Evolutionary conservation across 805 yeast species (phyloP).

Genomic region (Blastobotrys chiropterorum): DNA sequence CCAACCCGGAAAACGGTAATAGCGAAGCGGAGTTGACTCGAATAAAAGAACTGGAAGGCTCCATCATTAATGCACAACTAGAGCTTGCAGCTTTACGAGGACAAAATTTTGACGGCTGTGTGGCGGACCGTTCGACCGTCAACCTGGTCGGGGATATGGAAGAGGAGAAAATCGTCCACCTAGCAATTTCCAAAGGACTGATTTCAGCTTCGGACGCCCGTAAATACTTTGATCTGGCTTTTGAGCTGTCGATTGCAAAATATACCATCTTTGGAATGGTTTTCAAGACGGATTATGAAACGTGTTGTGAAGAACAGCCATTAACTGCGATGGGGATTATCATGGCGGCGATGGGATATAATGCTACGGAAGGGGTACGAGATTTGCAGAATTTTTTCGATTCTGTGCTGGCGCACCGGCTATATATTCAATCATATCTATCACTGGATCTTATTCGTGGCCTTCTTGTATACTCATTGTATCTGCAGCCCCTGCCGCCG

Average conservation of each 20-base stretch:
- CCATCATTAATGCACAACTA: background rate
- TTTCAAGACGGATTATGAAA: background rate
- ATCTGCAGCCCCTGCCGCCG: conserved; percentile 13
- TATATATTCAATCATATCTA: background rate
- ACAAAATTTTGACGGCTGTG: background rate
- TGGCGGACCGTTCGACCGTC: background rate
- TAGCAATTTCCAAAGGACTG: background rate
- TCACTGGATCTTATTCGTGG: conserved; percentile 8
- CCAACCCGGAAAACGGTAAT: too few relatives aligned
- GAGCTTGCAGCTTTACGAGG: background rate
- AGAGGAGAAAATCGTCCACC: background rate
- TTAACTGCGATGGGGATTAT: background rate
- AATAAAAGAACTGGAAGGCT: background rate
- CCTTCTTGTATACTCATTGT: conserved; percentile 6
- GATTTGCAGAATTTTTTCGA: background rate
- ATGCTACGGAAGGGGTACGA: background rate
- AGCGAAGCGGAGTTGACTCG: background rate
- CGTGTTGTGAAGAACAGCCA: background rate
- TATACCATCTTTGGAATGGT: background rate
- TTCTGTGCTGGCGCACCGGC: background rate
- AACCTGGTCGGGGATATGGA: background rate
- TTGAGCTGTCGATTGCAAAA: background rate
- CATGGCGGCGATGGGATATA: background rate
- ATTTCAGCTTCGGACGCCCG: background rate
- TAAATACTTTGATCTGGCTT: background rate